Conservation (phyloP, 495 filamentous ascomycete genomes). For the Podospora sp. region DNA sequence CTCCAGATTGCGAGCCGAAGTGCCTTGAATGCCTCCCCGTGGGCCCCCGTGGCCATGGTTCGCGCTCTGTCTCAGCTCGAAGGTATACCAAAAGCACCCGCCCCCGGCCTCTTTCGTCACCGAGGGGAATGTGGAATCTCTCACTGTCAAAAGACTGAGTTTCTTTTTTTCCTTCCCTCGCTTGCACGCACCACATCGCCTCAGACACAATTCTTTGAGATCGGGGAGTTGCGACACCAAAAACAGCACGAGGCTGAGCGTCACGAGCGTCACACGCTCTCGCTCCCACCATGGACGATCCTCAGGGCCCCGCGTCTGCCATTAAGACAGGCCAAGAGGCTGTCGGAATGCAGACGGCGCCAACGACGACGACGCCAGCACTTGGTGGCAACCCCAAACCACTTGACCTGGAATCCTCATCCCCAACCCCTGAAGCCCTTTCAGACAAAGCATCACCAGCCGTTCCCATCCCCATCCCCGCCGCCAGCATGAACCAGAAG, state of each 20-base stretch:
- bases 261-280: constrained; percentile 7
- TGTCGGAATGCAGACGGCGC: background rate
- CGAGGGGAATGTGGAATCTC: background rate
- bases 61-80: constrained; percentile 3
- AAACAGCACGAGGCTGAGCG: constrained; percentile 7
- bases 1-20: constrained; percentile 2
- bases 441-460: constrained; percentile 10
- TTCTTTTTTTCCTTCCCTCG: background rate
- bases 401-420: background rate
- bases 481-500: background rate
- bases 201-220: constrained; percentile 12
- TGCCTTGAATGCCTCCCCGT: background rate
- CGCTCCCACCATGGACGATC: constrained; percentile 1
- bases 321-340: background rate
- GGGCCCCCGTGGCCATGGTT: background rate
- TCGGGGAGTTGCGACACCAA: background rate
- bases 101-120: background rate
- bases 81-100: constrained; percentile 4
- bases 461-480: background rate
- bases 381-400: background rate
- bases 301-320: background rate
- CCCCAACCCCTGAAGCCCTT: constrained; percentile 1
- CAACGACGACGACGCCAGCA: background rate
- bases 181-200: background rate
- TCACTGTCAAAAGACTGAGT: constrained; percentile 4